Percentiles rank a stretch among this genome's conserved stretches.
phyloP scores from a whole-genome alignment of 192 early-diverging fungal genomes.

The Backusella tuberculispora region DNA sequence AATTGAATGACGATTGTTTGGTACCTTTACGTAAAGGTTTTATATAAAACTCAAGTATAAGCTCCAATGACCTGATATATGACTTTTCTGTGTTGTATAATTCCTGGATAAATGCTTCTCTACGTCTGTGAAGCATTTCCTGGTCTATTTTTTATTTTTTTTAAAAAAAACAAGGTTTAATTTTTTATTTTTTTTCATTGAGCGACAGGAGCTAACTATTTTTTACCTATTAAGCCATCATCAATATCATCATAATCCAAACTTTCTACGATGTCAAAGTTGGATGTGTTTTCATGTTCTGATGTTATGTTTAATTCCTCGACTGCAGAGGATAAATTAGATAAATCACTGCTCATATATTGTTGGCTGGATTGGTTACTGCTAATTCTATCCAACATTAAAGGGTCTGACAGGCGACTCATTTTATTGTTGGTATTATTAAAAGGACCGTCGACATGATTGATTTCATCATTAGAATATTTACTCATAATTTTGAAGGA shows the following conservation, averaged over 20 bases:
- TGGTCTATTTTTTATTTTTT: constrained; percentile 21
- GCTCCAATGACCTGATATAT: constrained; percentile 26
- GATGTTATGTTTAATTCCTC: background rate
- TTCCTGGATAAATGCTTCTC: constrained; percentile 33
- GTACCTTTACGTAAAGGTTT: constrained; percentile 28
- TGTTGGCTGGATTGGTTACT: background rate
- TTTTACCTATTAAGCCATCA: constrained; percentile 37
- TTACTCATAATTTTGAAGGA: constrained; percentile 13
- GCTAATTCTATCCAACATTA: background rate
- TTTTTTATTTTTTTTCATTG: background rate
- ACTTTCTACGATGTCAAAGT: constrained; percentile 37
- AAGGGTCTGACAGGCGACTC: background rate
- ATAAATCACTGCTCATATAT: constrained; percentile 1
- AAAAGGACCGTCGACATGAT: background rate
- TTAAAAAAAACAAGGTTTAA: background rate
- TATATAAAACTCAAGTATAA: constrained; percentile 18
- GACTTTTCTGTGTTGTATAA: constrained; percentile 25
- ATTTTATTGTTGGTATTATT: background rate
- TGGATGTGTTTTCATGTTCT: background rate
- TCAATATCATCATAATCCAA: constrained; percentile 40
- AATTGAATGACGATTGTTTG: constrained; percentile 33
- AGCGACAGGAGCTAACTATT: background rate
- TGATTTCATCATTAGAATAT: background rate
- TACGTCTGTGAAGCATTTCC: constrained; percentile 25
- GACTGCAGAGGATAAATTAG: background rate